Evolutionary conservation across 2,329 filamentous ascomycete species (phyloP), one percentile per base, ranked within the genome.

Genomic region (Xylaria sp.): DNA sequence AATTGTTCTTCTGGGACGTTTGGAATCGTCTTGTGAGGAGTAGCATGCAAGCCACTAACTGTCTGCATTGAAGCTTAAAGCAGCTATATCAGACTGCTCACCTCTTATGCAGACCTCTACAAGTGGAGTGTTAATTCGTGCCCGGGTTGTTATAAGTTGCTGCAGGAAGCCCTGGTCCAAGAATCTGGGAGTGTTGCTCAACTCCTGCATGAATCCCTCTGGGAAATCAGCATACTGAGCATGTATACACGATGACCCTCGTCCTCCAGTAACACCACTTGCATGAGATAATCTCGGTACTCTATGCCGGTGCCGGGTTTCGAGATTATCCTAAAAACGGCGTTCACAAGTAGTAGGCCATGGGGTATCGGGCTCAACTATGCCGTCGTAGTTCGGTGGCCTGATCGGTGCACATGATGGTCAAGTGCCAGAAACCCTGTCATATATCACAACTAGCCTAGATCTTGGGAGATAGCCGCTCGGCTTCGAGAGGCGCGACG

Each of bases 281-380:
- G 39, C 44, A 12, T 39, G 15, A 50, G 52, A 57, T 37, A 57
- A 51, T 64, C 61, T 56, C 39, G 51, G 61, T 48, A 56, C 61
- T 37, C 25, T 34, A 25, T 56, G 50, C 50, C 50, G 59, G 48
- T 54, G 12, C 50, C 34, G 18, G 59, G 59, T 39, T 63, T 44
- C 3, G 9, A 41, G 20, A 48, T 34, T 32, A 56, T 10, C n/a
- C 44, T 18, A 2, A 6, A 44, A 37, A 34, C 9, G 18, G 2
- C 1, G 15, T 41, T 3, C 28, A 28, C 2, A 28, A 28, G 28
- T 13, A 34, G n/a, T 18, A 23, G 37, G 20, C 12, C 9, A 54
- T 18, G 28, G 25, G 12, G 12, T 18, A 54, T 54, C 34, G 25
- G 50, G 6, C 50, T 32, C 12, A 34, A 32, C 13, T 23, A 32